These are phyloP conservation scores for Pythium biforme DNA, from an alignment of 352 stramenopile genomes.

Conservation along the genomic window DNA sequence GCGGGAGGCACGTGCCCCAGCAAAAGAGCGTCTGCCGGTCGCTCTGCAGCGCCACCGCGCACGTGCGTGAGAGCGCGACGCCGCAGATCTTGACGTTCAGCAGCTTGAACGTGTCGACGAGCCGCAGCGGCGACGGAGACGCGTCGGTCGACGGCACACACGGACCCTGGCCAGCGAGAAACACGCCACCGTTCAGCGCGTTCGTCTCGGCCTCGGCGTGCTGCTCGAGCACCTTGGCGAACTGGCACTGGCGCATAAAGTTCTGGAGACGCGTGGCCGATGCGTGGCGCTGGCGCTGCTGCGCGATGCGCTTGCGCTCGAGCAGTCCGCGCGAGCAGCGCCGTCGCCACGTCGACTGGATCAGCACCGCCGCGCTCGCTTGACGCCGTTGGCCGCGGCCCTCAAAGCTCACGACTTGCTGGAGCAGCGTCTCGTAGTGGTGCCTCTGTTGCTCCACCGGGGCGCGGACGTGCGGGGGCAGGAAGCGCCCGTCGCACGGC, in stretches of 20 bases:
- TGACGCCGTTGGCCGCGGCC: constrained; percentile 34
- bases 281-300: constrained; percentile 39
- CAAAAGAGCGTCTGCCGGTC: constrained; percentile 46
- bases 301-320: constrained; percentile 26
- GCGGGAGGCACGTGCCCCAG: constrained; percentile 56
- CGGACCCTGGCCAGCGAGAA: constrained; percentile 46
- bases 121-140: constrained; percentile 26
- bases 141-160: constrained; percentile 24
- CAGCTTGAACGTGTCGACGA: constrained; percentile 50
- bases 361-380: constrained; percentile 42
- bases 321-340: constrained; percentile 37
- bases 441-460: constrained; percentile 29
- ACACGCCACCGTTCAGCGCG: constrained; percentile 58
- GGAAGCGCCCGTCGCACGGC: constrained; percentile 10
- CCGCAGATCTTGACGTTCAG: constrained; percentile 35
- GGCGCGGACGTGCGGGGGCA: constrained; percentile 17
- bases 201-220: constrained; percentile 49
- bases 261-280: constrained; percentile 48
- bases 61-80: constrained; percentile 45
- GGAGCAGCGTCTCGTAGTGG: constrained; percentile 46
- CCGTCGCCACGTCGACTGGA: constrained; percentile 68
- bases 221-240: constrained; percentile 49
- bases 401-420: constrained; percentile 53
- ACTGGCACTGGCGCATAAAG: constrained; percentile 48
- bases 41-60: constrained; percentile 40